Evolutionary conservation across 2,329 filamentous ascomycete genomes (phyloP).

Genomic region (Xylariaceae sp.): DNA sequence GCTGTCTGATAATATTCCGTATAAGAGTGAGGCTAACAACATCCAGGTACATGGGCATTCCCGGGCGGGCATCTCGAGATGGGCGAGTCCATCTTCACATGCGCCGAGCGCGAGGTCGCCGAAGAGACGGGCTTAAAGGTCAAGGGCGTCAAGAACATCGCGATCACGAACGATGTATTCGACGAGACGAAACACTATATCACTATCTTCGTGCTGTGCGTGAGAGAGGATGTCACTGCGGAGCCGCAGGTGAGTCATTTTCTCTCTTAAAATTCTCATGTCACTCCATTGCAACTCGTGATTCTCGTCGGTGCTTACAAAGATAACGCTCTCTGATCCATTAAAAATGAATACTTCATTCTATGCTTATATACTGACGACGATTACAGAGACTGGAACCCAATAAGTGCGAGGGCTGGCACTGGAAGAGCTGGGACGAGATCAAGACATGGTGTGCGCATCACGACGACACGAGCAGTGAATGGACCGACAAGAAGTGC

Average conservation of each 20-base stretch:
- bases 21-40: background rate
- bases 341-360: too few relatives aligned
- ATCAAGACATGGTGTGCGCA: slow-evolving; percentile 33
- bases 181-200: slow-evolving; percentile 63
- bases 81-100: slow-evolving; percentile 56
- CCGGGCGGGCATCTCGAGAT: slow-evolving; percentile 73
- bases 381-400: slow-evolving; percentile 39
- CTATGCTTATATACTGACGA: background rate
- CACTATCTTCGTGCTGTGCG: slow-evolving; percentile 61
- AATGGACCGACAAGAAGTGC: slow-evolving; percentile 30
- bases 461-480: slow-evolving; percentile 23
- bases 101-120: slow-evolving; percentile 60
- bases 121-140: slow-evolving; percentile 67
- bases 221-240: slow-evolving; percentile 41
- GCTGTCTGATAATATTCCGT: background rate
- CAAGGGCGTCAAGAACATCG: slow-evolving; percentile 46
- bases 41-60: slow-evolving; percentile 56
- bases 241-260: slow-evolving; percentile 46
- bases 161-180: slow-evolving; percentile 65
- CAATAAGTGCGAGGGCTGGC: slow-evolving; percentile 48
- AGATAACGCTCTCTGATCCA: too few relatives aligned
- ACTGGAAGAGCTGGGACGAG: slow-evolving; percentile 43
- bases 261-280: background rate
- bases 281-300: background rate
- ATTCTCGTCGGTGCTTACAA: background rate